Conservation (phyloP, 148 eudicot genomes). For the Tetragonia tetragonoides region DNA sequence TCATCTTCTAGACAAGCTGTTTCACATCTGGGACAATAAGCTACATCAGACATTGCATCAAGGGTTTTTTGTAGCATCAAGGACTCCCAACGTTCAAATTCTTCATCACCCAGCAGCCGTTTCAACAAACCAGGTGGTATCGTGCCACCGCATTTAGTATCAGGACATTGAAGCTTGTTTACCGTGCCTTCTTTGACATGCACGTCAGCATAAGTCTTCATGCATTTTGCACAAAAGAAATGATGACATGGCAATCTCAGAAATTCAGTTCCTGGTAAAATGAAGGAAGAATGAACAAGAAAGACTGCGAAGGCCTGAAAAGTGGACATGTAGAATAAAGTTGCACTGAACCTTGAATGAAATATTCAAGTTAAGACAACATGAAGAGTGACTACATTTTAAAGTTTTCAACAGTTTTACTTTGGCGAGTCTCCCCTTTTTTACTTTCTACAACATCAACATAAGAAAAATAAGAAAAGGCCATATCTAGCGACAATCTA, state of each 20-base stretch:
- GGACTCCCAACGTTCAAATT: conserved; percentile 84
- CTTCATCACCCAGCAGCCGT: conserved; percentile 62
- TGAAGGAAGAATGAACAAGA: conserved; percentile 16
- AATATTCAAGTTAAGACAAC: not conserved
- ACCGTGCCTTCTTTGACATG: conserved; percentile 80
- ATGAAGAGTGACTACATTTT: not conserved
- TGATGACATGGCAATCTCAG: conserved; percentile 82
- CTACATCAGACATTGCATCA: conserved; percentile 84
- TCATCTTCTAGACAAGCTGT: conserved; percentile 83
- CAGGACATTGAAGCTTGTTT: conserved; percentile 68
- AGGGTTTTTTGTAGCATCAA: conserved; percentile 74
- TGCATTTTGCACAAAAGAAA: conserved; percentile 81
- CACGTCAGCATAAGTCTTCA: conserved; percentile 72
- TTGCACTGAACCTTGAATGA: not conserved
- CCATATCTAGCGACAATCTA: too few species aligned
- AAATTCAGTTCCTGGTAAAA: conserved; percentile 67
- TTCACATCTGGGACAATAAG: conserved; percentile 97
- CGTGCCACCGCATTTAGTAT: conserved; percentile 83
- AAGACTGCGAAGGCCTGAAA: not conserved
- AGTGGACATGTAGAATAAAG: not conserved
- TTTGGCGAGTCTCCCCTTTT: too few species aligned
- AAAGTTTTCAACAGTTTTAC: too few species aligned
- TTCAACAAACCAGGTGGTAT: conserved; percentile 83
- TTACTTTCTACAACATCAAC: too few species aligned
- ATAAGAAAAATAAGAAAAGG: too few species aligned